Conservation (phyloP, 805 yeast species). For the Ogataea zsoltii region DNA sequence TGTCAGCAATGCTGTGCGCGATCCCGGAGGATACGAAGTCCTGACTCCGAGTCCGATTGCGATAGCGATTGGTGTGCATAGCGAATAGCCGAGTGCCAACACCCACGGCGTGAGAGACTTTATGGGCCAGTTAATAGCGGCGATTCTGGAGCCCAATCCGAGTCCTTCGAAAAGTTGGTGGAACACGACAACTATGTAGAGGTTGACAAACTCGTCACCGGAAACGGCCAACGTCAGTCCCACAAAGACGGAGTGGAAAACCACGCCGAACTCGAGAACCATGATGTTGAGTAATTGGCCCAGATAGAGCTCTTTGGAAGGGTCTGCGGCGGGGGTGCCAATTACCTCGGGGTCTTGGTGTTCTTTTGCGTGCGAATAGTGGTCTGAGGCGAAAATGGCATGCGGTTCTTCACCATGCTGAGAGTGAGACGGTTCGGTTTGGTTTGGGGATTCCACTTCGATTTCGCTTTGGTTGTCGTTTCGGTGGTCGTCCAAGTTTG, state of each 20-base stretch:
- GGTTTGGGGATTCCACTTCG: too few species aligned
- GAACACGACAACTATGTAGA: constrained; percentile 68
- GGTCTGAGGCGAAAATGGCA: constrained; percentile 25
- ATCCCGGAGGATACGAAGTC: constrained; percentile 56
- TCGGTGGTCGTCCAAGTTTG: background rate
- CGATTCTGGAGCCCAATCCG: constrained; percentile 79
- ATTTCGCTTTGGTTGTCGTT: background rate
- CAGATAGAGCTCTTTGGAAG: constrained; percentile 38
- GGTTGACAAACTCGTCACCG: constrained; percentile 70
- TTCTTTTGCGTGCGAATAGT: constrained; percentile 41
- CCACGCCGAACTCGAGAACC: constrained; percentile 73
- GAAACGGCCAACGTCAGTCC: constrained; percentile 78
- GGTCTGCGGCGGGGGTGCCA: constrained; percentile 39
- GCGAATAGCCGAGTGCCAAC: constrained; percentile 47
- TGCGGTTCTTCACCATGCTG: background rate
- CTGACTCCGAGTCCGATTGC: constrained; percentile 81
- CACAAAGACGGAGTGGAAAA: constrained; percentile 81
- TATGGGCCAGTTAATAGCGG: constrained; percentile 50
- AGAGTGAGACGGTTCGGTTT: background rate
- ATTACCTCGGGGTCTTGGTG: constrained; percentile 46
- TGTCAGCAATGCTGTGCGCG: constrained; percentile 58
- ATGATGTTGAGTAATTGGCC: constrained; percentile 58
- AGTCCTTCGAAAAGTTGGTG: constrained; percentile 87
- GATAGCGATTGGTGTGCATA: constrained; percentile 73
- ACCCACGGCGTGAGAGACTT: constrained; percentile 58